Evolutionary conservation across 345 rosid species (phyloP).

Genomic region (Turnera subulata): DNA sequence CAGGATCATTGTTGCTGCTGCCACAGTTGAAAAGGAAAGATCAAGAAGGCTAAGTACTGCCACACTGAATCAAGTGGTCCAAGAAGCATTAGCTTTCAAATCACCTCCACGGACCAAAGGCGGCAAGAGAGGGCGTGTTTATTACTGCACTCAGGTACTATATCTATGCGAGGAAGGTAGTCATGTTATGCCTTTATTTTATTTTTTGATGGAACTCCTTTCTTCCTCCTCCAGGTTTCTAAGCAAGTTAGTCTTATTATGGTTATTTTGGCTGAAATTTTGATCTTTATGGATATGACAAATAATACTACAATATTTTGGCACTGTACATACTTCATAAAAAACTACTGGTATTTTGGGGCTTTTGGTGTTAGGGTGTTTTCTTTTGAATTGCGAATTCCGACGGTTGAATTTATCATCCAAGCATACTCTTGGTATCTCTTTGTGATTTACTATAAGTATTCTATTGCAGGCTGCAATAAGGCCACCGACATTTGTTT

Average conservation of each 20-base stretch:
- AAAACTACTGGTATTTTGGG: no score
- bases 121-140: conserved; percentile 85
- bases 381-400: no score
- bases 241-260: not conserved
- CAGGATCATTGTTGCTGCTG: conserved; percentile 81
- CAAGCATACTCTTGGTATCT: not conserved
- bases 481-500: conserved; percentile 94
- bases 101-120: conserved; percentile 92
- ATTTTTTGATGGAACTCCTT: not conserved
- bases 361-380: no score
- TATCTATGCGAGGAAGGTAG: not conserved
- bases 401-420: no score
- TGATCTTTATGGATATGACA: not conserved
- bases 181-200: not conserved
- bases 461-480: conserved; percentile 74
- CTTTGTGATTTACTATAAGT: conserved; percentile 3
- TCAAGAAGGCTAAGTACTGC: conserved; percentile 85
- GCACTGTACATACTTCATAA: no score
- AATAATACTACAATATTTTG: no score
- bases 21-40: conserved; percentile 79
- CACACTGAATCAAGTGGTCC: conserved; percentile 75
- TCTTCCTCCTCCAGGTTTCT: not conserved
- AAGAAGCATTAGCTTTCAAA: conserved; percentile 84
- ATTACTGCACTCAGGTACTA: conserved; percentile 86
- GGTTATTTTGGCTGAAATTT: not conserved